Conservation (phyloP, 2,329 filamentous ascomycete species). For the Harringtonia lauricola region DNA sequence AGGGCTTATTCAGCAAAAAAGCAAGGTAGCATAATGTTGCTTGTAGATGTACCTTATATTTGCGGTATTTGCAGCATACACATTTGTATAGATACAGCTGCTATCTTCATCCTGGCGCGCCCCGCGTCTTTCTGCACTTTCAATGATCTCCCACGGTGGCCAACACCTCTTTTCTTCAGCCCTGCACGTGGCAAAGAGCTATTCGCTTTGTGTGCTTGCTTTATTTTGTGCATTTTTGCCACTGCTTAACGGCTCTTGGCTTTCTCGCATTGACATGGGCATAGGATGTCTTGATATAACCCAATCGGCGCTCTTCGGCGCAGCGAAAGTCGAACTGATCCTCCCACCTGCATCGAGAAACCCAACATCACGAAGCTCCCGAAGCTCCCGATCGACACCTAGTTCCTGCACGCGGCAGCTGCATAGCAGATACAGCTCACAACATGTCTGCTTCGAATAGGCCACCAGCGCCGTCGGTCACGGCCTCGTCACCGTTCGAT, state of each 20-base stretch:
- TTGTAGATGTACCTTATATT: not conserved
- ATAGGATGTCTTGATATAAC: too few relatives aligned
- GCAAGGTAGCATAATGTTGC: too few relatives aligned
- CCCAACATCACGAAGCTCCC: not conserved
- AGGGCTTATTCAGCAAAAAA: too few relatives aligned
- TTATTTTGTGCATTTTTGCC: not conserved
- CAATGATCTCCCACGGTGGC: not conserved
- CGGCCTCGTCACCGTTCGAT: slow-evolving; percentile 16
- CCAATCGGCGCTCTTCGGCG: not conserved
- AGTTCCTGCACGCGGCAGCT: too few relatives aligned
- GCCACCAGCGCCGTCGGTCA: slow-evolving; percentile 18
- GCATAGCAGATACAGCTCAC: not conserved
- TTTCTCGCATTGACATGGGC: not conserved
- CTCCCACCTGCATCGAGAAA: not conserved
- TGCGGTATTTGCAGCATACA: too few relatives aligned
- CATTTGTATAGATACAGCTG: not conserved
- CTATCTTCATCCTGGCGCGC: not conserved
- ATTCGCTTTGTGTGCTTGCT: not conserved
- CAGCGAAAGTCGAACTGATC: too few relatives aligned
- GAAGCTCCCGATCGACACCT: too few relatives aligned
- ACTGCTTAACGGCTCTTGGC: not conserved
- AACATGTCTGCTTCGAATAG: slow-evolving; percentile 6
- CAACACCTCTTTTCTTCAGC: not conserved
- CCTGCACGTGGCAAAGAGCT: not conserved
- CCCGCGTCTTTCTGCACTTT: slow-evolving; percentile 1